phyloP scores from a whole-genome alignment of 2,329 filamentous ascomycete species.

The Diaporthe batatas region DNA sequence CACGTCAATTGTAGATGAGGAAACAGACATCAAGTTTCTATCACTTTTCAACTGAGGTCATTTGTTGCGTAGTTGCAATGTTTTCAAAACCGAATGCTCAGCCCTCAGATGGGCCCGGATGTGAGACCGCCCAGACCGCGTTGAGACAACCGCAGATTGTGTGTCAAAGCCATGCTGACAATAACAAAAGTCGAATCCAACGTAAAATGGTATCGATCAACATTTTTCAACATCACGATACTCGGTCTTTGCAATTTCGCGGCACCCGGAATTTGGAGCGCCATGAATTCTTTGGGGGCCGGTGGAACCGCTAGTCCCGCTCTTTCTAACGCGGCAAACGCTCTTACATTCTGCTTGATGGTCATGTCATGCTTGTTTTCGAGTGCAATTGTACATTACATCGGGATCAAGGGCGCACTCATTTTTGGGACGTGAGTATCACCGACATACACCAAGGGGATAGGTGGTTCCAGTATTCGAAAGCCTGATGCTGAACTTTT shows the following conservation, averaged over 20 bases:
- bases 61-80: background rate
- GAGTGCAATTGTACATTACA: constrained; percentile 72
- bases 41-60: background rate
- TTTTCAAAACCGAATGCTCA: background rate
- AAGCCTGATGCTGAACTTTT: background rate
- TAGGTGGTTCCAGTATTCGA: too few relatives aligned
- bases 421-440: constrained; percentile 74
- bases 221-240: constrained; percentile 79
- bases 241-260: constrained; percentile 79
- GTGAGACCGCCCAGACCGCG: background rate
- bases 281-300: constrained; percentile 58
- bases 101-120: background rate
- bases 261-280: constrained; percentile 73
- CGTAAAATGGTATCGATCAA: constrained; percentile 78
- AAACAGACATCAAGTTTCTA: background rate
- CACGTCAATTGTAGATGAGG: background rate
- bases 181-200: background rate
- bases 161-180: background rate
- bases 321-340: constrained; percentile 60
- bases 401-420: constrained; percentile 79
- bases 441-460: background rate
- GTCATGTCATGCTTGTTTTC: constrained; percentile 66
- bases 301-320: constrained; percentile 57
- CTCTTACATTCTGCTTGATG: constrained; percentile 60
- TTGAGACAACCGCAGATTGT: background rate